Evolutionary conservation across 2,329 filamentous ascomycete genomes (phyloP).

Genomic region (Fusarium piperis): DNA sequence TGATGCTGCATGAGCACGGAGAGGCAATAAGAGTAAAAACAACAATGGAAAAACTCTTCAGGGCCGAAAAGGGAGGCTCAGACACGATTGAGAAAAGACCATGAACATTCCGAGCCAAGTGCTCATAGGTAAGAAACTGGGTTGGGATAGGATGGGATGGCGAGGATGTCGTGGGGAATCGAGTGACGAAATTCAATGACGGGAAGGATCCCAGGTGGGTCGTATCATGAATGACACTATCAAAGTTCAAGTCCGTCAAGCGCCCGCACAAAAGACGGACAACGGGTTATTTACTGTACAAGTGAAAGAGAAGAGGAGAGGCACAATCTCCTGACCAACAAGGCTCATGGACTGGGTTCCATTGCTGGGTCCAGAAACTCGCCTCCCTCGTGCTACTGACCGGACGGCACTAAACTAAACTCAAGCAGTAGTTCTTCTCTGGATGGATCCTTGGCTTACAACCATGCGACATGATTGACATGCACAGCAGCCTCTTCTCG

Average conservation of each 20-base stretch:
- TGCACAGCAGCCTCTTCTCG: conserved; percentile 21
- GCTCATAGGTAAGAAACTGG: conserved; percentile 19
- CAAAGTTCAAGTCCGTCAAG: conserved; percentile 23
- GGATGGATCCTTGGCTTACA: conserved; percentile 28
- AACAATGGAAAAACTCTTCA: background rate
- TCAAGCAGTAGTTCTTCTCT: conserved; percentile 9
- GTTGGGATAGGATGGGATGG: background rate
- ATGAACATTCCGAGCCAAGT: conserved; percentile 35
- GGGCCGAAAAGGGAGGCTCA: conserved; percentile 20
- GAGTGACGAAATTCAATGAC: conserved; percentile 41
- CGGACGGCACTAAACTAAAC: background rate
- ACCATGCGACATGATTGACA: conserved; percentile 14
- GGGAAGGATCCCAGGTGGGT: conserved; percentile 36
- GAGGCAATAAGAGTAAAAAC: background rate
- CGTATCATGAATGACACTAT: conserved; percentile 36
- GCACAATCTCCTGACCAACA: background rate
- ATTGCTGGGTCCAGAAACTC: background rate
- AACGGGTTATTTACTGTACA: background rate
- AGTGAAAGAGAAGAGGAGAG: background rate
- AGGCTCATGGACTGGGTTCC: background rate
- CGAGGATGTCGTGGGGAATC: conserved; percentile 38
- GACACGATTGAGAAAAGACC: conserved; percentile 10
- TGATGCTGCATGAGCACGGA: conserved; percentile 31
- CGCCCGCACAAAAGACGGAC: conserved; percentile 16
- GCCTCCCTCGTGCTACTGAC: background rate